Evolutionary conservation across 768 basidiomycete species (phyloP).

Genomic region (Russula foetens): DNA sequence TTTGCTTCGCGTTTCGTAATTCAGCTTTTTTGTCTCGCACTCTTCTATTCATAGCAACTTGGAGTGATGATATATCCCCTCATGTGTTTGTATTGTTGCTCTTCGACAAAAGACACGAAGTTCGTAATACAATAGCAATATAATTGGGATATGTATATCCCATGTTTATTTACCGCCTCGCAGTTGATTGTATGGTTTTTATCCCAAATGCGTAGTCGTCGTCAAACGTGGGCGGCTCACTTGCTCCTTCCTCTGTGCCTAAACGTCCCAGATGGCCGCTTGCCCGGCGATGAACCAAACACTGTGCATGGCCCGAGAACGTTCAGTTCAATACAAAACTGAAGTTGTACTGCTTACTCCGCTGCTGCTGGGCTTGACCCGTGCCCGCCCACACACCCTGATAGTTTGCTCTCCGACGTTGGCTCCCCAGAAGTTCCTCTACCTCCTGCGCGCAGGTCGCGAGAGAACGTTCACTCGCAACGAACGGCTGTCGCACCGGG

Average conservation of each 20-base stretch:
- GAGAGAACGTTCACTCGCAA: slow-evolving; percentile 41
- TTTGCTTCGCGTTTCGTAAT: too few relatives aligned
- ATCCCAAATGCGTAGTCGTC: not conserved
- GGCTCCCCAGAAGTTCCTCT: slow-evolving; percentile 47
- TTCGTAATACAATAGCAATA: too few relatives aligned
- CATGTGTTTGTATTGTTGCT: too few relatives aligned
- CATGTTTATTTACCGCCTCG: not conserved
- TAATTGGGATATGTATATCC: too few relatives aligned
- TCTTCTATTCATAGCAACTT: too few relatives aligned
- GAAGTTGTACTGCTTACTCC: slow-evolving; percentile 3
- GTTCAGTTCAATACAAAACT: not conserved
- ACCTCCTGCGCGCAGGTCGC: slow-evolving; percentile 51
- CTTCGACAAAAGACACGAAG: too few relatives aligned
- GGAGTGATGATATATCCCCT: too few relatives aligned
- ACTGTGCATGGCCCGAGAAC: slow-evolving; percentile 25
- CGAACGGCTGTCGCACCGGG: slow-evolving; percentile 29
- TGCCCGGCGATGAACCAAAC: slow-evolving; percentile 34
- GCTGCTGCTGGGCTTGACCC: slow-evolving; percentile 1
- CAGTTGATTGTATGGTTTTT: not conserved
- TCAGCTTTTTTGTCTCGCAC: too few relatives aligned
- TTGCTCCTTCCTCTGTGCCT: slow-evolving; percentile 30
- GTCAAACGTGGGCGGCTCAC: not conserved
- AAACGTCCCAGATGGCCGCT: slow-evolving; percentile 36
- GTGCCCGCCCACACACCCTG: slow-evolving; percentile 8
- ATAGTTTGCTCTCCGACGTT: slow-evolving; percentile 7